These are phyloP conservation scores for Artomyces pyxidatus DNA, from an alignment of 768 basidiomycete species.

Conservation along the genomic window DNA sequence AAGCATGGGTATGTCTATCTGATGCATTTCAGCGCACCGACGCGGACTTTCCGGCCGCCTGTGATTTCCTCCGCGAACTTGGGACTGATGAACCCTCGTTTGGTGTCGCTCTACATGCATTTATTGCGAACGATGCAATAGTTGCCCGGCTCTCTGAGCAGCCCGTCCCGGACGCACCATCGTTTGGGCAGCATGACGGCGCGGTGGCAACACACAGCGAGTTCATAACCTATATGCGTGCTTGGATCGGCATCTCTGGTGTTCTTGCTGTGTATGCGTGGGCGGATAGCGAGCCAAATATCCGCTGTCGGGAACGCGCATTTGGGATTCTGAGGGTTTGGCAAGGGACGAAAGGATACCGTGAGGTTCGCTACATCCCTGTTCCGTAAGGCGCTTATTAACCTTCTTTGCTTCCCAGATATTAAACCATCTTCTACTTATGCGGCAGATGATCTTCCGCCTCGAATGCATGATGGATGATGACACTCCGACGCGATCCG, in stretches of 20 bases:
- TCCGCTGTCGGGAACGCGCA: slow-evolving; percentile 53
- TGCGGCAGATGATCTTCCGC: slow-evolving; percentile 66
- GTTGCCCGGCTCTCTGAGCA: slow-evolving; percentile 36
- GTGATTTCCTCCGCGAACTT: slow-evolving; percentile 49
- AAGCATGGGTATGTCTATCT: slow-evolving; percentile 53
- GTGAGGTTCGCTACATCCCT: slow-evolving; percentile 41
- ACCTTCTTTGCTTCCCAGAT: slow-evolving; percentile 36
- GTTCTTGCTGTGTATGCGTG: slow-evolving; percentile 70
- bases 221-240: slow-evolving; percentile 57
- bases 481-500: slow-evolving; percentile 53
- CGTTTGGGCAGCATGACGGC: slow-evolving; percentile 30
- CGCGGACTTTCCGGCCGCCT: slow-evolving; percentile 42
- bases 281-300: slow-evolving; percentile 68
- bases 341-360: slow-evolving; percentile 63
- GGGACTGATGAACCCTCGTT: slow-evolving; percentile 57
- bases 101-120: slow-evolving; percentile 66
- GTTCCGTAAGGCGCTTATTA: neutral
- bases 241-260: slow-evolving; percentile 57
- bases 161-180: slow-evolving; percentile 29
- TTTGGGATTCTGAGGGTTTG: slow-evolving; percentile 56
- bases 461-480: slow-evolving; percentile 66
- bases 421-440: slow-evolving; percentile 61
- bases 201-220: slow-evolving; percentile 37
- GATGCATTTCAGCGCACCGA: slow-evolving; percentile 48
- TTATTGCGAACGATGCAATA: slow-evolving; percentile 52